Base-by-base conservation (phyloP, 2,329 filamentous ascomycete genomes). In the Colletotrichum camelliae region DNA sequence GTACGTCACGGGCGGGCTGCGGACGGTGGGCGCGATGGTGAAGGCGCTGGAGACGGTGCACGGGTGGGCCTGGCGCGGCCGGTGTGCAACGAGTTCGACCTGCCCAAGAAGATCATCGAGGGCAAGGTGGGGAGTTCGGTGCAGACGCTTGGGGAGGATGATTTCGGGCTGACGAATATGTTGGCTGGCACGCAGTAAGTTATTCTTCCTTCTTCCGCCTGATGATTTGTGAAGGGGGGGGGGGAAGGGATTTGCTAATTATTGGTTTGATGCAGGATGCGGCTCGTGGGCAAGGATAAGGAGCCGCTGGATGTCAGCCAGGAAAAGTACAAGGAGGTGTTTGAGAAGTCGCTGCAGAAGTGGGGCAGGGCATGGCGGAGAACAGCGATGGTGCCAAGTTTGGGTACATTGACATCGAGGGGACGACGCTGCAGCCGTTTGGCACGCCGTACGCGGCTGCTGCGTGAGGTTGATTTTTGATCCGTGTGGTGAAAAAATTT, bases 1-100 rank as follows among this genome's bases (percentile, higher is more conserved):
- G 1, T 93, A 91, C 77, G 84, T 93, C 52, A 92, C 90, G 0
- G 91, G 91, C 31, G 91, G 91, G 1, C 84, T 93, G 76, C 87
- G 88, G 70, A 89, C 88, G 1, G 87, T 86, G 0, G 84, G 83
- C 24, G 92, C 88, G 4, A 93, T 93, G 91, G 88, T 90, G 16
- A 83, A 86, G n/a, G 91, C 90, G 0, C 84, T 93, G 4, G 79
- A 89, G 4, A 86, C 87, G 0, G 89, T 93, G 5, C 88, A 93
- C 78, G 91, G 24, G 85, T 93, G 10, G 92, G 92, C 0, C 83
- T 94, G 24, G 92, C 75, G 2, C 78, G 85, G 4, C 85, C 86
- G 0, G 78, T 80, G 0, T 75, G 80, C 2, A 80, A 83, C 9
- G 85, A 87, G 75, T 79, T 80, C 27, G 80, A 81, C 13, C 52